Evolutionary conservation across 1,284 basidiomycete species (phyloP).

Genomic region (Meripilus lineatus): DNA sequence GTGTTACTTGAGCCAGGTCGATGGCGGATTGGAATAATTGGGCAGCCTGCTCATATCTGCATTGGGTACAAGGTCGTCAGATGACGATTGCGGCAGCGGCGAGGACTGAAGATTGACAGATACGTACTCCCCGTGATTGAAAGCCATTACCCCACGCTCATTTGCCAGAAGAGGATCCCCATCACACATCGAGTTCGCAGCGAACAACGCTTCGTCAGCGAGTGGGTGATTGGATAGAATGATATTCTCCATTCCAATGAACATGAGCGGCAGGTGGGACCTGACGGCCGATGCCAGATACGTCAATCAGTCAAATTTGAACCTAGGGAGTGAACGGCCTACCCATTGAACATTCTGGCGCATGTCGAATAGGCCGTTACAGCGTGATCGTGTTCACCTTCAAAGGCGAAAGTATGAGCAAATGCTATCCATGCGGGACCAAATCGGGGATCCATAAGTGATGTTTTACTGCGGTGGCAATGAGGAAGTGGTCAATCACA

Average conservation of each 20-base stretch:
- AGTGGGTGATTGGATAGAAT: constrained; percentile 79
- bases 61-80: constrained; percentile 1
- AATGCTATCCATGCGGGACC: constrained; percentile 97
- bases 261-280: constrained; percentile 90
- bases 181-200: constrained; percentile 76
- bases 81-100: not conserved
- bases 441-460: constrained; percentile 95
- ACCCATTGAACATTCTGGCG: constrained; percentile 92
- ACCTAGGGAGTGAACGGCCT: constrained; percentile 23
- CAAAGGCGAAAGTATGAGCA: constrained; percentile 94
- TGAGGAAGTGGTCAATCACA: not conserved
- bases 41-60: constrained; percentile 71
- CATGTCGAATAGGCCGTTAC: constrained; percentile 98
- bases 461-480: constrained; percentile 70
- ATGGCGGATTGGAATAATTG: constrained; percentile 71
- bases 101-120: not conserved
- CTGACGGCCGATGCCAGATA: no score
- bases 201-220: constrained; percentile 85
- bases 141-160: constrained; percentile 91
- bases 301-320: not conserved
- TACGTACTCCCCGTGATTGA: constrained; percentile 78
- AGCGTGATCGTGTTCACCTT: constrained; percentile 98
- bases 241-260: constrained; percentile 98
- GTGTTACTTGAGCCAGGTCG: constrained; percentile 72
- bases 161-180: constrained; percentile 88